Conservation (phyloP, 1,284 basidiomycete species). For the Tremellales sp. region DNA sequence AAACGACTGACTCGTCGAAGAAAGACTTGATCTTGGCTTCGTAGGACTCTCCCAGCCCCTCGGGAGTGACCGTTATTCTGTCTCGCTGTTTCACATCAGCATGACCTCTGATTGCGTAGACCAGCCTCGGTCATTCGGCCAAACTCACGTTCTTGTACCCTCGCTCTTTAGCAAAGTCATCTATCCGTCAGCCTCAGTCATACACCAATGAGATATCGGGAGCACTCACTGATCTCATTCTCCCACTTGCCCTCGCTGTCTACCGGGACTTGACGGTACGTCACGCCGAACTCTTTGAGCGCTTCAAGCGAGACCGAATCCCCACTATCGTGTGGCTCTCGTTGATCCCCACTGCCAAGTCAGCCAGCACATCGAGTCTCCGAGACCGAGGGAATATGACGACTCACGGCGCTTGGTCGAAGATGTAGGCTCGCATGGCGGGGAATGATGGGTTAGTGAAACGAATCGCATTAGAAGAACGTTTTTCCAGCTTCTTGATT, state of each 20-base stretch:
- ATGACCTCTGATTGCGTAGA: neutral
- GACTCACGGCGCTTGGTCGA: slow-evolving; percentile 60
- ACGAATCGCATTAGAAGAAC: neutral
- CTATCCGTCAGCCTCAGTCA: slow-evolving; percentile 18
- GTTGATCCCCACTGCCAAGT: slow-evolving; percentile 60
- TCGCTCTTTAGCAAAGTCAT: slow-evolving; percentile 61
- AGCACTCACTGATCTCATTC: slow-evolving; percentile 40
- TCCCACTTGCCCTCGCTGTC: slow-evolving; percentile 54
- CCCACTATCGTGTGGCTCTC: slow-evolving; percentile 67
- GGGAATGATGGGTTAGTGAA: neutral
- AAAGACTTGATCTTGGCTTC: slow-evolving; percentile 73
- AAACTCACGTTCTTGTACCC: slow-evolving; percentile 64
- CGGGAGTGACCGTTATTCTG: slow-evolving; percentile 66
- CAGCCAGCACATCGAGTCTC: neutral
- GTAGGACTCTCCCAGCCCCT: slow-evolving; percentile 69
- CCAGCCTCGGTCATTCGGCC: slow-evolving; percentile 1
- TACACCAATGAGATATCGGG: neutral
- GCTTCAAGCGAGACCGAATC: slow-evolving; percentile 53
- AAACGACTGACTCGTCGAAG: slow-evolving; percentile 65
- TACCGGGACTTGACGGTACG: slow-evolving; percentile 61
- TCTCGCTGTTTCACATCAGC: slow-evolving; percentile 51
- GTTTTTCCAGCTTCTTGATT: too few relatives aligned
- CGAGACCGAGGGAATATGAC: neutral
- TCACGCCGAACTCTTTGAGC: slow-evolving; percentile 59
- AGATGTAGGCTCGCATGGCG: slow-evolving; percentile 74